phyloP scores from a whole-genome alignment of 2,329 filamentous ascomycete genomes.

The Coniosporium tulheliwenetii region DNA sequence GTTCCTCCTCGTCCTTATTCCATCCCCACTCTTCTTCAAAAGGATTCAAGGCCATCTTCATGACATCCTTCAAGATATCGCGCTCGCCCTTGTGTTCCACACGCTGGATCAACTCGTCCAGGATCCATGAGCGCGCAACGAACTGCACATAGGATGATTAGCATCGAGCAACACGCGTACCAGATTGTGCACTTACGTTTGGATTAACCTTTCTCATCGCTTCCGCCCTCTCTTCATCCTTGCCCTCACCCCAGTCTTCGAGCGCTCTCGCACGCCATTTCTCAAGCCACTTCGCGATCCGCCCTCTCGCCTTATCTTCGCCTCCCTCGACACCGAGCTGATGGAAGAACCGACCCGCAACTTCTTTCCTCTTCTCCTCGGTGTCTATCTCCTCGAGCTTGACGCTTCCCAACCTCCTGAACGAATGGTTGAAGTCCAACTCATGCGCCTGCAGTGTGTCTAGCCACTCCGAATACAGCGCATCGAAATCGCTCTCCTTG shows the following conservation, averaged over 20 bases:
- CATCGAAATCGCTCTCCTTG: constrained; percentile 61
- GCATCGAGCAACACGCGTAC: no score
- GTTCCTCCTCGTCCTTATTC: constrained; percentile 57
- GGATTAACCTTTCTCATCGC: constrained; percentile 83
- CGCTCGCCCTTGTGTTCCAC: constrained; percentile 76
- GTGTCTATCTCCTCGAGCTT: constrained; percentile 47
- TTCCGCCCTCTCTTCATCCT: constrained; percentile 46
- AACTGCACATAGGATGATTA: constrained; percentile 35
- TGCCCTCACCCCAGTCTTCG: constrained; percentile 57
- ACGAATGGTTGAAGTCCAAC: constrained; percentile 89
- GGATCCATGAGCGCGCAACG: constrained; percentile 74
- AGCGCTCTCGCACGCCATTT: constrained; percentile 56
- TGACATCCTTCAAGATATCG: constrained; percentile 59
- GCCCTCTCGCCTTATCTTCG: constrained; percentile 48
- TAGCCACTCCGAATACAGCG: constrained; percentile 65
- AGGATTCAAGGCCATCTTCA: constrained; percentile 71
- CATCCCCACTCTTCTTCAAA: constrained; percentile 65
- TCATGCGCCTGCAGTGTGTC: constrained; percentile 69
- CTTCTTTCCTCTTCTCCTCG: constrained; percentile 45
- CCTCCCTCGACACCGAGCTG: constrained; percentile 48
- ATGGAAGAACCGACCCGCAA: constrained; percentile 66
- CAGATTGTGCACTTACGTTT: constrained; percentile 31
- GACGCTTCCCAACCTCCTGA: constrained; percentile 59
- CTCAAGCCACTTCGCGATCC: constrained; percentile 67
- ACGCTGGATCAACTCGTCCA: constrained; percentile 81